Conservation (phyloP, 192 early-diverging fungal genomes). For the Coemansia sp. region DNA sequence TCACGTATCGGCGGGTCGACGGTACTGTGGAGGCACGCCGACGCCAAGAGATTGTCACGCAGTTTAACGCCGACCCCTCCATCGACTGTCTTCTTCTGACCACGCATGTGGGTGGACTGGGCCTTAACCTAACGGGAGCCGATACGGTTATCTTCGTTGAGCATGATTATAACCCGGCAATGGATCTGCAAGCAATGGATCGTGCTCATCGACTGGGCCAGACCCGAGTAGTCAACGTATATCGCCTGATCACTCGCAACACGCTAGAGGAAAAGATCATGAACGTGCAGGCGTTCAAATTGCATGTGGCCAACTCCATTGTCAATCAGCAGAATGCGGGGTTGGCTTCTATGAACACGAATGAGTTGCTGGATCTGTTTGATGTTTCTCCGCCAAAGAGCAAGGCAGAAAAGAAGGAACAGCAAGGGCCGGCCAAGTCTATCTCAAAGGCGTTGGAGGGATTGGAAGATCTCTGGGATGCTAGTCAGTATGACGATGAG, state of each 20-base stretch:
- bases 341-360: constrained; percentile 91
- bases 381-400: constrained; percentile 57
- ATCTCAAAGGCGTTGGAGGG: constrained; percentile 56
- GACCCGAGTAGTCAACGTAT: constrained; percentile 96
- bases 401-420: constrained; percentile 4
- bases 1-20: constrained; percentile 93
- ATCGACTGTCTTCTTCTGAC: constrained; percentile 94
- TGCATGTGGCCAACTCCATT: constrained; percentile 93
- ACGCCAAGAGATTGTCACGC: constrained; percentile 87
- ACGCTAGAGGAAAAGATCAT: constrained; percentile 99
- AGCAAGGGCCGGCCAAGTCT: constrained; percentile 23
- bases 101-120: constrained; percentile 95
- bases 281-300: constrained; percentile 97
- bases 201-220: constrained; percentile 98
- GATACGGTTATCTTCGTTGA: constrained; percentile 99
- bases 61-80: constrained; percentile 94
- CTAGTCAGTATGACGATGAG: constrained; percentile 83
- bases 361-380: constrained; percentile 93
- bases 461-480: constrained; percentile 86
- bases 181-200: constrained; percentile 99
- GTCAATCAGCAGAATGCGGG: constrained; percentile 97
- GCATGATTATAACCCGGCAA: constrained; percentile 99
- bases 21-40: constrained; percentile 77
- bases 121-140: constrained; percentile 97
- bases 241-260: constrained; percentile 93